Percentiles rank a stretch among this genome's conserved stretches.
Evolutionary conservation across 2,329 filamentous ascomycete species (phyloP).

Genomic region (Colletotrichum cordylinicola): DNA sequence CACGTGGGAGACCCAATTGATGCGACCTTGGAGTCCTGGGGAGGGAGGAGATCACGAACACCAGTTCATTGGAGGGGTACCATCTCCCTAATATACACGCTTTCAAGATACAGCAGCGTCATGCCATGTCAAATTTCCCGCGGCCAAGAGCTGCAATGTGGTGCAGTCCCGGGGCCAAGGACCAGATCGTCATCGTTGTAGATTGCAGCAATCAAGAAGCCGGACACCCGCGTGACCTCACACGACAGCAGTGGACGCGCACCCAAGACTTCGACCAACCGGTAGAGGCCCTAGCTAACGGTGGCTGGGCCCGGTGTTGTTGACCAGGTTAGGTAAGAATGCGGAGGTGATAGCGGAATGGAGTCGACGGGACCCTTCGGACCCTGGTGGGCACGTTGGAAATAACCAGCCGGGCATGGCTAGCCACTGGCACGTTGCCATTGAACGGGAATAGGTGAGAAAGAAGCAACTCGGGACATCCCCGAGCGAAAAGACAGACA

Average conservation of each 20-base stretch:
- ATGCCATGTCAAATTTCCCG: background rate
- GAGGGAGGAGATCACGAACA: background rate
- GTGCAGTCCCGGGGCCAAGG: background rate
- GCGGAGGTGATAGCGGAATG: conserved; percentile 13
- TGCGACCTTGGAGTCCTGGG: background rate
- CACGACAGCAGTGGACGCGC: background rate
- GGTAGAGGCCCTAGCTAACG: background rate
- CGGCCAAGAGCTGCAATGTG: background rate
- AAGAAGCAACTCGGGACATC: conserved; percentile 9
- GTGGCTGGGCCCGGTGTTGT: conserved; percentile 8
- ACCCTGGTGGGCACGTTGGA: background rate
- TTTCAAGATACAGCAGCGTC: background rate
- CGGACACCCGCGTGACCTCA: conserved; percentile 5
- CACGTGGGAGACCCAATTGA: background rate
- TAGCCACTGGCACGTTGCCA: background rate
- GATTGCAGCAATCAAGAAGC: background rate
- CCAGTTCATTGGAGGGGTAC: background rate
- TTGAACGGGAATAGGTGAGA: background rate
- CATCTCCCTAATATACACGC: background rate
- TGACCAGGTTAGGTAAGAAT: conserved; percentile 18
- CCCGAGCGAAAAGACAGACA: background rate
- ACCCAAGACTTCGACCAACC: background rate
- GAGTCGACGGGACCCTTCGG: background rate
- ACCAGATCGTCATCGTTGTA: conserved; percentile 4
- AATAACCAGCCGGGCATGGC: background rate